Conservation (phyloP, 2,329 filamentous ascomycete genomes). For the Colletotrichum orbiculare region DNA sequence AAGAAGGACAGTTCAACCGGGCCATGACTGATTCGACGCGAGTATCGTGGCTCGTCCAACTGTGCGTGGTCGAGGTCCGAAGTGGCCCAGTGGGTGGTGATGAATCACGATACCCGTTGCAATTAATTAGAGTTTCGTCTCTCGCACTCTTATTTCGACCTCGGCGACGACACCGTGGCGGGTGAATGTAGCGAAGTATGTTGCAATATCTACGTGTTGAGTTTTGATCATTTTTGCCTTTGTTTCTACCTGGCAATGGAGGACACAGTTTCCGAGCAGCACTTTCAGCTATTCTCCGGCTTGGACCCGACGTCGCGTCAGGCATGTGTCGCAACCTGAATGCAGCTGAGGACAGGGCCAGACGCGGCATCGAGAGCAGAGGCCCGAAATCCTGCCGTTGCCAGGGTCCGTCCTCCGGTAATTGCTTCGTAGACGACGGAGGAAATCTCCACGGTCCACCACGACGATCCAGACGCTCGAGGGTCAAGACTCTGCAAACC, state of each 20-base stretch:
- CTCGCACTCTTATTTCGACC: background rate
- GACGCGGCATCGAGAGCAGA: background rate
- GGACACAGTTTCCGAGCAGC: too few species aligned
- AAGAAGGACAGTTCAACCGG: too few species aligned
- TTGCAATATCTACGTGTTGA: too few species aligned
- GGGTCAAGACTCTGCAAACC: background rate
- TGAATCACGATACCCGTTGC: background rate
- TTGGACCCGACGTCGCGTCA: too few species aligned
- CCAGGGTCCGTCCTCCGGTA: background rate
- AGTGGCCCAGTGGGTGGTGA: too few species aligned
- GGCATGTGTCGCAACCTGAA: background rate
- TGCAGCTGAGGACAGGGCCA: conserved; percentile 19
- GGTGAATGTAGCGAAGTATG: too few species aligned
- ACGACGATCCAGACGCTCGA: background rate
- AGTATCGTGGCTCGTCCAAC: too few species aligned
- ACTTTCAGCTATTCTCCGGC: too few species aligned
- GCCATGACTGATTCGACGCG: too few species aligned
- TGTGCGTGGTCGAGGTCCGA: too few species aligned
- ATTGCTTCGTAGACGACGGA: background rate
- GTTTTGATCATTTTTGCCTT: too few species aligned
- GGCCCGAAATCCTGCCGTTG: background rate
- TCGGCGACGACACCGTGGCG: background rate
- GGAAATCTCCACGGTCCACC: background rate
- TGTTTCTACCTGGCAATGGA: background rate
- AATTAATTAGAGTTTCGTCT: conserved; percentile 11